A percentile compares a stretch with the other conserved stretches of the same genome.
Conservation (phyloP, 1,284 basidiomycete species). For the Boletus calvinii region DNA sequence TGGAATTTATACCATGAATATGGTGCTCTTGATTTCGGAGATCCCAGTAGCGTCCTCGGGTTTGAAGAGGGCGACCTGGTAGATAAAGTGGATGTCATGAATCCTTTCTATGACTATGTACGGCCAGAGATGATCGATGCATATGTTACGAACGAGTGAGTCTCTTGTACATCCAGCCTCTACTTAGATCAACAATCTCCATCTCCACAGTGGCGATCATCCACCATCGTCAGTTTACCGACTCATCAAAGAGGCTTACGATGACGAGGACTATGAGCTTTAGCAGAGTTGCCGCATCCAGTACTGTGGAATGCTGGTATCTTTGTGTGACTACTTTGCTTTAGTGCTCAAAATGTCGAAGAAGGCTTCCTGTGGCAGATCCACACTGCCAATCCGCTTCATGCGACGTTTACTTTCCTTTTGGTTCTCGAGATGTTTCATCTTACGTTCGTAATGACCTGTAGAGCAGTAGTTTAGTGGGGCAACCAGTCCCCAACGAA, state of each 20-base stretch:
- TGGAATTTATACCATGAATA: slow-evolving; percentile 93
- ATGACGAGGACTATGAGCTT: slow-evolving; percentile 84
- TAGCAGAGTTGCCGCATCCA: slow-evolving; percentile 29
- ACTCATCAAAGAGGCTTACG: slow-evolving; percentile 88
- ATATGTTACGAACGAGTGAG: slow-evolving; percentile 96
- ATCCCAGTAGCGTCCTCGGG: slow-evolving; percentile 81
- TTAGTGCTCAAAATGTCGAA: slow-evolving; percentile 76
- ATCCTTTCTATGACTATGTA: slow-evolving; percentile 95
- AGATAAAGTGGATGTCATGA: slow-evolving; percentile 86
- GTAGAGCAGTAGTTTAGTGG: slow-evolving; percentile 2
- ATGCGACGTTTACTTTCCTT: slow-evolving; percentile 88
- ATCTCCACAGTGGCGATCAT: slow-evolving; percentile 73
- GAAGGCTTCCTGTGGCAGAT: slow-evolving; percentile 90
- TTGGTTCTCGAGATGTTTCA: slow-evolving; percentile 91
- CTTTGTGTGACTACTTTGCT: slow-evolving; percentile 23
- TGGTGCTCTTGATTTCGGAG: slow-evolving; percentile 83
- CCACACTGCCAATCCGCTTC: slow-evolving; percentile 84
- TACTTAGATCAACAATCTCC: slow-evolving; percentile 8
- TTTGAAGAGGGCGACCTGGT: slow-evolving; percentile 75
- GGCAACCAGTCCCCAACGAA: not conserved
- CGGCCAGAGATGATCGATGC: slow-evolving; percentile 89
- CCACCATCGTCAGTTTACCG: slow-evolving; percentile 90
- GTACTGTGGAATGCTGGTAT: not conserved
- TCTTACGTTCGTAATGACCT: slow-evolving; percentile 88
- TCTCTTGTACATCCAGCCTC: slow-evolving; percentile 24